Base-by-base conservation (phyloP, 2,329 filamentous ascomycete species). In the Fusarium tuaranense region DNA sequence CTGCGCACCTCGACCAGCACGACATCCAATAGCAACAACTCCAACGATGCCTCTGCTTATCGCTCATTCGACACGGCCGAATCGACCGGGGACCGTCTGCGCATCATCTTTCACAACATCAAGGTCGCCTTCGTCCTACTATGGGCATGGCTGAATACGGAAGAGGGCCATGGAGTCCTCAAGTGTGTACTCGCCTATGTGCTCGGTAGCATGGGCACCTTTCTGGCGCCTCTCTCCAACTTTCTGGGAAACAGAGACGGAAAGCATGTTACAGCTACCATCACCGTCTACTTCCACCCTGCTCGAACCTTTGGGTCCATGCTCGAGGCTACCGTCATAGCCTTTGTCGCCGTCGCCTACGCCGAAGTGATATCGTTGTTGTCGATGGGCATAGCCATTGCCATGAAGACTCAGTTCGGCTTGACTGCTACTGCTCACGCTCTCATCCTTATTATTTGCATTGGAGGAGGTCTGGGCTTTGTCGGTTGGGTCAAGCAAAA, bases 261-360 rank as follows among this genome's bases (percentile, higher is more conserved):
- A 61, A 98, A 98, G 81, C 96, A 98, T 83, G 92, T 98, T 80
- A 95, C 98, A 62, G 95, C 95, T 36, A 98, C 96, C 3, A 91
- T 98, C 68, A 97, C 95, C 1, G 95, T 98, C 13, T 98, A 98
- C 80, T 98, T 98, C 79, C 95, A 98, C 81, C 95, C 96, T 6
- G 94, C 95, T 7, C 89, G 96, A 68, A 94, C 94, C 20, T 90
- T 92, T 30, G 96, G 96, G 1, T 97, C 94, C 75, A 98, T 98
- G 95, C 89, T 94, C 68, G 94, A 98, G 83, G 95, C 95, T 4
- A 89, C 93, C 13, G 84, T 95, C 38, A 91, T 97, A 68, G 94
- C 94, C 7, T 84, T 94, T 41, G 87, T 93, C 38, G 95, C 95
- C 2, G 94, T 98, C 70, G 83, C 92, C 41, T 98, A 97, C 62